Evolutionary conservation across 495 filamentous ascomycete species (phyloP).

Genomic region (Chaetomium cochliodes): DNA sequence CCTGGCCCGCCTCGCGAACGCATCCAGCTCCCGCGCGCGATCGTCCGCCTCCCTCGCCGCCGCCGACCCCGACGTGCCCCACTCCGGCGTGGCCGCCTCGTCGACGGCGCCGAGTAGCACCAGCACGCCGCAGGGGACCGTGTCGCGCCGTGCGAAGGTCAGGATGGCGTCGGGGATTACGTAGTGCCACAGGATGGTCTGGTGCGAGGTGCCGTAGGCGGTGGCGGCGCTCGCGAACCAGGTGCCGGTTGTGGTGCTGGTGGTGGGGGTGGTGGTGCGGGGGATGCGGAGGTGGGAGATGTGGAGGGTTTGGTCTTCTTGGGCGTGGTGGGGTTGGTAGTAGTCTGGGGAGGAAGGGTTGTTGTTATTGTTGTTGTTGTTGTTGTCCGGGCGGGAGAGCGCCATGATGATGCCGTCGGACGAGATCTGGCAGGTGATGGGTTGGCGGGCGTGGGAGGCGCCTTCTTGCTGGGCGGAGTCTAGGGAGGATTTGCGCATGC

Average conservation of each 20-base stretch:
- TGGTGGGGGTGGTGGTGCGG: no score
- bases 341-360: not conserved
- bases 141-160: conserved; percentile 50
- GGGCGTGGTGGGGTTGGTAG: not conserved
- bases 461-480: conserved; percentile 38
- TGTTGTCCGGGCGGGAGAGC: conserved; percentile 30
- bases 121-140: conserved; percentile 62
- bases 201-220: conserved; percentile 51
- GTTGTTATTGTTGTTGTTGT: no score
- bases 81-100: conserved; percentile 55
- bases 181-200: conserved; percentile 61
- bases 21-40: conserved; percentile 33
- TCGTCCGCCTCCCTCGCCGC: conserved; percentile 41
- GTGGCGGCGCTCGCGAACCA: conserved; percentile 61
- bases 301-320: conserved; percentile 36
- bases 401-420: conserved; percentile 43
- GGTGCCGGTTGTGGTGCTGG: conserved; percentile 39
- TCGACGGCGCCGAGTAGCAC: conserved; percentile 54
- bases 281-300: conserved; percentile 43
- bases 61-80: conserved; percentile 54
- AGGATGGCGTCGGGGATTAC: conserved; percentile 55
- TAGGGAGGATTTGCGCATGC: conserved; percentile 36
- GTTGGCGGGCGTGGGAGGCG: conserved; percentile 22
- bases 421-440: conserved; percentile 50
- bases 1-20: conserved; percentile 35